Conservation (phyloP, 495 filamentous ascomycete species). For the Aspergillus diversus region DNA sequence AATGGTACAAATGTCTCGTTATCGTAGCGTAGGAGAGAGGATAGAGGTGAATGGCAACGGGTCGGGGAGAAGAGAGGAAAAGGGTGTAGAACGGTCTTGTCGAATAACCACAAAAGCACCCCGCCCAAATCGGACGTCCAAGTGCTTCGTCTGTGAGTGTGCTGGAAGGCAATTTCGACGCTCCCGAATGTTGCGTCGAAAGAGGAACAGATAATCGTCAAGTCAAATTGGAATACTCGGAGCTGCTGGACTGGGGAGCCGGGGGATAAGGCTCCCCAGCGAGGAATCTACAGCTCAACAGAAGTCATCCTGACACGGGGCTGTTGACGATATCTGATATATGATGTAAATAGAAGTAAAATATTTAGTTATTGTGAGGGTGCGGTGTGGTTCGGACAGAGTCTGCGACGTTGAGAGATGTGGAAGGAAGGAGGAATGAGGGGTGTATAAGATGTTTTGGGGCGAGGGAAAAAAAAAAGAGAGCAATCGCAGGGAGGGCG, state of each 20-base stretch:
- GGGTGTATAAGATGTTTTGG: conserved; percentile 31
- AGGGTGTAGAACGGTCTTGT: conserved; percentile 25
- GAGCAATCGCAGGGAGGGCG: conserved; percentile 22
- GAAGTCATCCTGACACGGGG: conserved; percentile 79
- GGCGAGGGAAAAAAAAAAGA: conserved; percentile 39
- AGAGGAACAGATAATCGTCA: conserved; percentile 74
- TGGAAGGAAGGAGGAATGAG: conserved; percentile 26
- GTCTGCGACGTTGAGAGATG: conserved; percentile 30
- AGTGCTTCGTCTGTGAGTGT: conserved; percentile 48
- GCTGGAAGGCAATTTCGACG: conserved; percentile 53
- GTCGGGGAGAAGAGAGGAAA: conserved; percentile 17
- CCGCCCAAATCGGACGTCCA: conserved; percentile 40
- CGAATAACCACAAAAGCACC: conserved; percentile 41
- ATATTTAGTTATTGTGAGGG: conserved; percentile 26
- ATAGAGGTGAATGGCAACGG: conserved; percentile 19
- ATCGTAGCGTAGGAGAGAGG: conserved; percentile 13
- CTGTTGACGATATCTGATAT: conserved; percentile 78
- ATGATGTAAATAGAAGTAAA: conserved; percentile 31
- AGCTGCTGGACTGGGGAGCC: conserved; percentile 79
- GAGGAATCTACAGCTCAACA: conserved; percentile 92
- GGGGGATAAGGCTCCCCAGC: conserved; percentile 72
- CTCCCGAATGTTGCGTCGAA: conserved; percentile 52
- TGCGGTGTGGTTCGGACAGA: conserved; percentile 40
- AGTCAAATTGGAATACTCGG: conserved; percentile 74
- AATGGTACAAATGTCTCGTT: conserved; percentile 11